Percentiles rank a stretch among this genome's conserved stretches.
phyloP scores from a whole-genome alignment of 805 yeast genomes.

The Kodamaea kakaduensis region DNA sequence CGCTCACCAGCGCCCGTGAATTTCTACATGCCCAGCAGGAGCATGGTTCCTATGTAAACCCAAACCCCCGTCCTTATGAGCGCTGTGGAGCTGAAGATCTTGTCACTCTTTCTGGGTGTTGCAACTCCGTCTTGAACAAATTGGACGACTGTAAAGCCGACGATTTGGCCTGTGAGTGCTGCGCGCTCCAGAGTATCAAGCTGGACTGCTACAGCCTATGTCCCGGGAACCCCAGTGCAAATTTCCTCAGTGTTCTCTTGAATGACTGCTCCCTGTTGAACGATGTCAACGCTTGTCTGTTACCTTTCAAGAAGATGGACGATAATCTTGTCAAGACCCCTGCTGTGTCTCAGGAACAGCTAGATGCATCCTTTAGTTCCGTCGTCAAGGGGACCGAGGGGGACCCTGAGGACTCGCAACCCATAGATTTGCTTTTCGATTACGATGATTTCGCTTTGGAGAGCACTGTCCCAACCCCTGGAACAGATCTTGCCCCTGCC shows the following conservation, averaged over 20 bases:
- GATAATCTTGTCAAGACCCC: constrained; percentile 10
- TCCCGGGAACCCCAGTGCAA: constrained; percentile 45
- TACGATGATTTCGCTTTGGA: constrained; percentile 4
- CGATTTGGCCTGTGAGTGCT: constrained; percentile 54
- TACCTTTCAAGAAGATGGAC: constrained; percentile 47
- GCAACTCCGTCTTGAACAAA: constrained; percentile 42
- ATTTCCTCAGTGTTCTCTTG: constrained; percentile 42
- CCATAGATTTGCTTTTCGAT: constrained; percentile 5
- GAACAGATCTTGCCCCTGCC: neutral
- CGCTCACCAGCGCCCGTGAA: neutral
- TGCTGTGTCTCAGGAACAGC: neutral
- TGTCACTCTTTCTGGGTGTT: constrained; percentile 40
- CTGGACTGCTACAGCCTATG: constrained; percentile 46
- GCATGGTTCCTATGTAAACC: constrained; percentile 42
- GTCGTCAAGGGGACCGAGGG: constrained; percentile 1
- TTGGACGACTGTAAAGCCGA: constrained; percentile 50
- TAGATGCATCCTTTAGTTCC: constrained; percentile 5
- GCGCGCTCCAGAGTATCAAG: constrained; percentile 49
- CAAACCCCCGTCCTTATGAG: constrained; percentile 39
- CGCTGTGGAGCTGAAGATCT: constrained; percentile 44
- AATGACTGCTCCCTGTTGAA: constrained; percentile 44
- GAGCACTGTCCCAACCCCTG: neutral
- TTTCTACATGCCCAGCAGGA: constrained; percentile 15
- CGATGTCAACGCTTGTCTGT: constrained; percentile 48
- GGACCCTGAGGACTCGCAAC: neutral